phyloP scores from a whole-genome alignment of 1,284 basidiomycete genomes.

The Naganishia albida region DNA sequence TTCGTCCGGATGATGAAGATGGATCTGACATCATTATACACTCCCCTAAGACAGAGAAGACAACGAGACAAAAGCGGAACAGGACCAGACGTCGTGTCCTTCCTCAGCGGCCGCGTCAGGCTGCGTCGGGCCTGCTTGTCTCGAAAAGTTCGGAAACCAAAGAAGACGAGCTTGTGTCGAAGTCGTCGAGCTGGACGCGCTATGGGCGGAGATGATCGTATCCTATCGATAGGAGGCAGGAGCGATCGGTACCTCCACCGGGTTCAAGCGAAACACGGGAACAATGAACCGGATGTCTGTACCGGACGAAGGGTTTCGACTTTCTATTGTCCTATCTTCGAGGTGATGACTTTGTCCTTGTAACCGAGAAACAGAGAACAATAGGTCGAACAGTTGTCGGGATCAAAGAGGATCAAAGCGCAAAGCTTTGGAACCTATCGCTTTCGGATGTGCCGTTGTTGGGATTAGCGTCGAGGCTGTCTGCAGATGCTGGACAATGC shows the following conservation, averaged over 20 bases:
- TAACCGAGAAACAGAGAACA: constrained; percentile 12
- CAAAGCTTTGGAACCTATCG: not conserved
- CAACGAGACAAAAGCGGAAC: not conserved
- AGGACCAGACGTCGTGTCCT: not conserved
- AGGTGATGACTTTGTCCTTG: not conserved
- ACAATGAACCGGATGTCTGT: not conserved
- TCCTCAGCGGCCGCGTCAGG: too few relatives aligned
- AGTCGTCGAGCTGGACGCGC: not conserved
- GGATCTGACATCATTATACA: constrained; percentile 15
- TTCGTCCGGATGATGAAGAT: not conserved
- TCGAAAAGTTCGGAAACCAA: too few relatives aligned
- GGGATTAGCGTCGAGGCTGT: not conserved
- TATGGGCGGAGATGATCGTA: constrained; percentile 2
- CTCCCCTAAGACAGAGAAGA: not conserved
- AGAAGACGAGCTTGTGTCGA: too few relatives aligned
- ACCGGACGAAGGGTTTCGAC: not conserved
- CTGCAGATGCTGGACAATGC: too few relatives aligned
- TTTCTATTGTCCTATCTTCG: constrained; percentile 11
- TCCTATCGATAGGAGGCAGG: not conserved
- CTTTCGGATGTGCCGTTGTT: not conserved
- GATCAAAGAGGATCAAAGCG: not conserved
- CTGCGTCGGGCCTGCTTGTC: too few relatives aligned
- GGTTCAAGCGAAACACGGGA: constrained; percentile 17
- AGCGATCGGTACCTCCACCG: constrained; percentile 1
- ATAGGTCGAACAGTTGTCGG: constrained; percentile 6